phyloP scores from a whole-genome alignment of 305 asterid species.

The Solanum chacoense region DNA sequence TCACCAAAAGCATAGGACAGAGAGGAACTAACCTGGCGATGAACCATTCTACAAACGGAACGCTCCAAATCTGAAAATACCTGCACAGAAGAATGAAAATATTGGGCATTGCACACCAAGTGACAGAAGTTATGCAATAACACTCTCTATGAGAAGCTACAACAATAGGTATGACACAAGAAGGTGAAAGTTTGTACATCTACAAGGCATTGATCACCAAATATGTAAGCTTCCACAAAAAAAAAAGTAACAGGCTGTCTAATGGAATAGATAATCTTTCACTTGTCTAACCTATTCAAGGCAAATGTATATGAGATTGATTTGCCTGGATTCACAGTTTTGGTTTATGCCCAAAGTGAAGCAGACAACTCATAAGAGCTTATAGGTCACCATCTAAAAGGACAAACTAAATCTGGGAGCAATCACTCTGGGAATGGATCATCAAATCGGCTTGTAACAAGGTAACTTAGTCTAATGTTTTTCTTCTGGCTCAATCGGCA shows the following conservation, averaged over 20 bases:
- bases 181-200: not conserved
- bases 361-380: not conserved
- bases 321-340: not conserved
- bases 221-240: not conserved
- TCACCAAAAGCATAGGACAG: slow-evolving; percentile 3
- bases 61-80: slow-evolving; percentile 99
- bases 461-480: not conserved
- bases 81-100: slow-evolving; percentile 26
- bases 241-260: not conserved
- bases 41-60: slow-evolving; percentile 94
- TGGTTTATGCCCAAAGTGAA: not conserved
- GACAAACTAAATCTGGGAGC: not conserved
- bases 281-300: not conserved
- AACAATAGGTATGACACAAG: not conserved
- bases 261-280: not conserved
- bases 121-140: not conserved
- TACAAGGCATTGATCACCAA: not conserved
- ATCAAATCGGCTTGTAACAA: not conserved
- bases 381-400: not conserved
- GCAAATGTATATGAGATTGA: not conserved
- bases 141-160: not conserved
- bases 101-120: not conserved
- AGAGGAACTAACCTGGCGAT: slow-evolving; percentile 64
- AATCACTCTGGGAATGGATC: not conserved
- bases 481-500: not conserved